Conservation (phyloP, 176 grass and related monocot genomes). For the Otatea glauca region DNA sequence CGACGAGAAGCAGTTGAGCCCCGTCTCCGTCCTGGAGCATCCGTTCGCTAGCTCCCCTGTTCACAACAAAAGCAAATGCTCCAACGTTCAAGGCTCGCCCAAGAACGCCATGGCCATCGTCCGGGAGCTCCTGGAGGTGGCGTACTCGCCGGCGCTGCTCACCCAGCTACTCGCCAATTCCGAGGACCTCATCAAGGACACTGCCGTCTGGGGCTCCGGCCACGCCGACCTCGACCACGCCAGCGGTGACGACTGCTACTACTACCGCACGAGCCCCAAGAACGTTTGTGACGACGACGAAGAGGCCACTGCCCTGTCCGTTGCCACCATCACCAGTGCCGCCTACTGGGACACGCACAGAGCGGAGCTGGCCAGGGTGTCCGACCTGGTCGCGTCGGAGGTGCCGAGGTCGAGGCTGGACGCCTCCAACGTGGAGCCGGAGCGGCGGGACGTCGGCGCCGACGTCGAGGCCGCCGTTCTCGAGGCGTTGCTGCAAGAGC, state of each 20-base stretch:
- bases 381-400: constrained; percentile 43
- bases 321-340: neutral
- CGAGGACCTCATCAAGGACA: constrained; percentile 34
- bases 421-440: constrained; percentile 21
- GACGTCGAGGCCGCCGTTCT: constrained; percentile 29
- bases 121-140: constrained; percentile 64
- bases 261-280: constrained; percentile 29
- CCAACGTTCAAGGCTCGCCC: constrained; percentile 20
- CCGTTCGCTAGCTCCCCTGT: constrained; percentile 58
- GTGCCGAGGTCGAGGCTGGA: constrained; percentile 1
- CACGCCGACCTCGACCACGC: neutral
- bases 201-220: neutral
- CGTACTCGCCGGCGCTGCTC: constrained; percentile 61
- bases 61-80: constrained; percentile 46
- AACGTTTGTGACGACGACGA: neutral
- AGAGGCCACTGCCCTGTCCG: neutral
- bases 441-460: constrained; percentile 38
- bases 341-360: constrained; percentile 46
- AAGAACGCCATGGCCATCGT: constrained; percentile 59
- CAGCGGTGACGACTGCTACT: neutral
- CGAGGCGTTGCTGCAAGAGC: constrained; percentile 8
- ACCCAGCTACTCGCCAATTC: constrained; percentile 44
- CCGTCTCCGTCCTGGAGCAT: constrained; percentile 80
- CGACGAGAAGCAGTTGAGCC: constrained; percentile 73
- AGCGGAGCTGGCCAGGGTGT: constrained; percentile 37